Evolutionary conservation across 768 basidiomycete genomes (phyloP).

Genomic region (Kwoniella botswanensis): DNA sequence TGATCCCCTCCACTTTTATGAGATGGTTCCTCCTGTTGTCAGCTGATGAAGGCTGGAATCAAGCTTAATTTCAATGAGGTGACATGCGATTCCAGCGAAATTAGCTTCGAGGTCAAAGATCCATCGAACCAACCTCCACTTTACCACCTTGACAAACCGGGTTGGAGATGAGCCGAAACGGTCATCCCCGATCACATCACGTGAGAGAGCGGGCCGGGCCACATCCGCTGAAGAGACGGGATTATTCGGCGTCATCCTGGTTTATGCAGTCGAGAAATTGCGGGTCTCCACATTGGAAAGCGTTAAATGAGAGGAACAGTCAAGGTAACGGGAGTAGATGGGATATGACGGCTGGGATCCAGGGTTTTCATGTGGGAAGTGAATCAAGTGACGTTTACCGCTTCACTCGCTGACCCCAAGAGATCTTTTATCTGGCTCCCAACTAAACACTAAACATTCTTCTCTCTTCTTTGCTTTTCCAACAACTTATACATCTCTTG

Average conservation of each 20-base stretch:
- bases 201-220: conserved; percentile 8
- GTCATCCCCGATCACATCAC: neutral
- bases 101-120: neutral
- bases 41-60: neutral
- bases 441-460: neutral
- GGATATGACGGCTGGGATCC: neutral
- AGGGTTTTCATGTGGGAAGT: neutral
- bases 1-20: neutral
- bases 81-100: neutral
- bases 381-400: neutral
- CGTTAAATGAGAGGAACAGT: neutral
- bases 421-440: neutral
- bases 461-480: neutral
- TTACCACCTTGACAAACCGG: neutral
- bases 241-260: conserved; percentile 13
- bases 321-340: conserved; percentile 4
- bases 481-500: neutral
- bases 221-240: conserved; percentile 4
- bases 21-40: neutral
- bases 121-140: neutral
- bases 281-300: neutral
- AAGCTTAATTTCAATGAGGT: neutral
- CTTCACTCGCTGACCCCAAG: neutral
- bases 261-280: conserved; percentile 2
- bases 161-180: neutral